A percentile compares a stretch with the other conserved stretches of the same genome.
phyloP scores from a whole-genome alignment of 176 grass and related monocot species.

The Areca catechu region DNA sequence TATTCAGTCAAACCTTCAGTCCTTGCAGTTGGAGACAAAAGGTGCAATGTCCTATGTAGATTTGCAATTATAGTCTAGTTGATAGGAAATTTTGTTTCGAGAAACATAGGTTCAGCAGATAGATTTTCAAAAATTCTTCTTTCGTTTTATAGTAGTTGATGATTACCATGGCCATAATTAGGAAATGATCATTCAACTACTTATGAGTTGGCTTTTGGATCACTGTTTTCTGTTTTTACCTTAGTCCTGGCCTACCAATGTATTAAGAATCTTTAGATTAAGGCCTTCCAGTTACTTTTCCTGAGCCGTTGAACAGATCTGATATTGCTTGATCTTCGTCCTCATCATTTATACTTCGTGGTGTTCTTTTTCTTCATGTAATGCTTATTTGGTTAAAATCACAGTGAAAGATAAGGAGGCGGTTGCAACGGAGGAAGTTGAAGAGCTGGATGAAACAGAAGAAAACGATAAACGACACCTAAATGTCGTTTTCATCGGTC shows the following conservation, averaged over 20 bases:
- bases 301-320: no score
- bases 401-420: constrained; percentile 35
- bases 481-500: constrained; percentile 95
- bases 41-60: constrained; percentile 18
- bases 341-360: not conserved
- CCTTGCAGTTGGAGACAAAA: constrained; percentile 56
- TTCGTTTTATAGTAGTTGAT: not conserved
- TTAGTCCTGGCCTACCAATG: not conserved
- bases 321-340: no score
- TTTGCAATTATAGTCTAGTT: no score
- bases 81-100: no score
- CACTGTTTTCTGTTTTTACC: not conserved
- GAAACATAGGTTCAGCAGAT: no score
- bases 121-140: not conserved
- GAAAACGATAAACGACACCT: constrained; percentile 58
- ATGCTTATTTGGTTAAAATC: constrained; percentile 1
- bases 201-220: not conserved
- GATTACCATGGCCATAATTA: not conserved
- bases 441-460: constrained; percentile 28
- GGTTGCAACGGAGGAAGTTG: constrained; percentile 35
- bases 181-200: not conserved
- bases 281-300: no score
- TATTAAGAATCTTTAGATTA: no score
- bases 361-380: not conserved
- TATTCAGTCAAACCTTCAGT: constrained; percentile 55